phyloP scores from a whole-genome alignment of 495 filamentous ascomycete species.

The Niebla homalea region DNA sequence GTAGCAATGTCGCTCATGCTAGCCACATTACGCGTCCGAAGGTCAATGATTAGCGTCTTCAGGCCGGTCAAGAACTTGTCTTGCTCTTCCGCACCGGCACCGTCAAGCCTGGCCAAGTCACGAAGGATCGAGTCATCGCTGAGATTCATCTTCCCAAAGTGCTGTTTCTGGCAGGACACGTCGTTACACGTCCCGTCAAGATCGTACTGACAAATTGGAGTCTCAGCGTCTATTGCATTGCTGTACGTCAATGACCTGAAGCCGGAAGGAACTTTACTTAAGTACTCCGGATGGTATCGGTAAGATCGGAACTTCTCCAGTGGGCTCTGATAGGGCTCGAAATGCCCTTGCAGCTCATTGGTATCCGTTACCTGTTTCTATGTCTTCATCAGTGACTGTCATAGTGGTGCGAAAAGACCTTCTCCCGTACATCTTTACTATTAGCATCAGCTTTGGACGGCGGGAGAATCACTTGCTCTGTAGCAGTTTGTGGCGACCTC shows the following conservation, averaged over 20 bases:
- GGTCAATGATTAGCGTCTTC: slow-evolving; percentile 56
- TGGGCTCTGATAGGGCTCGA: slow-evolving; percentile 71
- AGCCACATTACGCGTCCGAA: slow-evolving; percentile 59
- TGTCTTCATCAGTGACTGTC: not conserved
- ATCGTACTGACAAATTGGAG: slow-evolving; percentile 61
- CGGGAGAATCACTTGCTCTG: not conserved
- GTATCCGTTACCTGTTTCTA: not conserved
- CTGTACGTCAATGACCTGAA: slow-evolving; percentile 88
- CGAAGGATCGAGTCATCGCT: slow-evolving; percentile 79
- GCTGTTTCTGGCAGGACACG: slow-evolving; percentile 55
- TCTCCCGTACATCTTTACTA: slow-evolving; percentile 1
- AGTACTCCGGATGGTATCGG: slow-evolving; percentile 72
- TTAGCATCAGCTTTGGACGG: not conserved
- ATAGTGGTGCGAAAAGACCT: not conserved
- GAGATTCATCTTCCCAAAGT: slow-evolving; percentile 57
- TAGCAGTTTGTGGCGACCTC: not conserved
- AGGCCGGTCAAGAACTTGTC: slow-evolving; percentile 62
- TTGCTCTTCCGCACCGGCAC: slow-evolving; percentile 55
- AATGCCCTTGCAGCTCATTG: slow-evolving; percentile 20
- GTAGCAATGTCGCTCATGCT: slow-evolving; percentile 71
- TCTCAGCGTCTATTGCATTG: slow-evolving; percentile 64
- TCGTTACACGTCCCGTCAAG: slow-evolving; percentile 67
- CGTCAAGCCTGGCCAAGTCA: slow-evolving; percentile 65
- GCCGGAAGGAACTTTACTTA: slow-evolving; percentile 54
- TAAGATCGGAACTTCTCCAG: slow-evolving; percentile 72